Conservation (phyloP, 2,329 filamentous ascomycete genomes). For the Colletotrichum abscissum region DNA sequence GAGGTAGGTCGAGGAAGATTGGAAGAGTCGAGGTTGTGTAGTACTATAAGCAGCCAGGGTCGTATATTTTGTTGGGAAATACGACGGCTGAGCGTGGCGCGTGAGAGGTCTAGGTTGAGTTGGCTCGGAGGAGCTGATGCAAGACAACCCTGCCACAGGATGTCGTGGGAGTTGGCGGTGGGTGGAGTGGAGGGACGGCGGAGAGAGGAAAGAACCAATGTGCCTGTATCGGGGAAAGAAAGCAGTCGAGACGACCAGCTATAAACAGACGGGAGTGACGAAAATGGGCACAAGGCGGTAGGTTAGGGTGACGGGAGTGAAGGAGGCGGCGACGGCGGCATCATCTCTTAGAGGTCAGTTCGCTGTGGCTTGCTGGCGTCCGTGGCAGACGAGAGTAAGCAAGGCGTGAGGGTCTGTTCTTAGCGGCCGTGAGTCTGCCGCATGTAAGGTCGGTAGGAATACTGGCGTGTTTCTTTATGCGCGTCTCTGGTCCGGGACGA, state of each 20-base stretch:
- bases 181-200: constrained; percentile 1
- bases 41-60: not conserved
- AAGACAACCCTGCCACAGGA: constrained; percentile 19
- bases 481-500: constrained; percentile 1
- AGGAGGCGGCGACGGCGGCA: constrained; percentile 18
- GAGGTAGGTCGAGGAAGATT: not conserved
- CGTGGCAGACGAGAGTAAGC: constrained; percentile 11
- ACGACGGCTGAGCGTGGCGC: not conserved
- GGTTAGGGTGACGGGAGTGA: constrained; percentile 18
- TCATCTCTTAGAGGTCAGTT: constrained; percentile 30
- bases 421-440: not conserved
- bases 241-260: not conserved
- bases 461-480: not conserved
- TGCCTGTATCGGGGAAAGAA: not conserved
- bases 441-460: not conserved
- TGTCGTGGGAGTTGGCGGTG: not conserved
- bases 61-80: constrained; percentile 8
- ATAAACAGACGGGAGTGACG: not conserved
- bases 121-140: constrained; percentile 18
- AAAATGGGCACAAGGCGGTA: constrained; percentile 1
- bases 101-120: constrained; percentile 7
- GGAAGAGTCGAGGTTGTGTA: not conserved
- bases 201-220: not conserved
- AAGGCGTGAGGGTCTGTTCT: not conserved
- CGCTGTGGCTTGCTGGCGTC: constrained; percentile 20